Conservation (phyloP, 2,329 filamentous ascomycete genomes). For the Arthrobotrys musiformis region DNA sequence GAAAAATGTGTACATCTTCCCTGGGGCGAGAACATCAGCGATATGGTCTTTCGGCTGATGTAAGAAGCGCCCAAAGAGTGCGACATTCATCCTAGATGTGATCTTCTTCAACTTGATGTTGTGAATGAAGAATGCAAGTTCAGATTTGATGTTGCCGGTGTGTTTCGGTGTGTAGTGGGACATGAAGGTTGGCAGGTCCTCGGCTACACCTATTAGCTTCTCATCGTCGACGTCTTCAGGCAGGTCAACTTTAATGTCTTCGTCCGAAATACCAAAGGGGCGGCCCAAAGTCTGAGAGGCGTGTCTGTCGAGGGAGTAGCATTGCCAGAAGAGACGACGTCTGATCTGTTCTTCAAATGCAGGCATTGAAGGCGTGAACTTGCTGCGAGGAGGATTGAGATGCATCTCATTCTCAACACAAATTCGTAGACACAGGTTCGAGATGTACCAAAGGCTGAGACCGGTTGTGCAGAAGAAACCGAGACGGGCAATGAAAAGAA, state of each 20-base stretch:
- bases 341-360: constrained; percentile 62
- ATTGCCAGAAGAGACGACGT: constrained; percentile 64
- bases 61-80: constrained; percentile 45
- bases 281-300: constrained; percentile 63
- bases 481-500: constrained; percentile 53
- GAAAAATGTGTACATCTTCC: constrained; percentile 54
- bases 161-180: constrained; percentile 49
- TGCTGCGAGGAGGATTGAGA: constrained; percentile 47
- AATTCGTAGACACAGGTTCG: constrained; percentile 53
- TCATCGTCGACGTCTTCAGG: constrained; percentile 63
- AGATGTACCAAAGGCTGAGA: constrained; percentile 55
- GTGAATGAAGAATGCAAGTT: constrained; percentile 54
- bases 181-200: constrained; percentile 53
- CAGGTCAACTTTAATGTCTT: constrained; percentile 63
- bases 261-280: constrained; percentile 63
- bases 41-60: constrained; percentile 52
- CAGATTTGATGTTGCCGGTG: constrained; percentile 51
- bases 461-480: constrained; percentile 55
- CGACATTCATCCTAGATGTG: constrained; percentile 52
- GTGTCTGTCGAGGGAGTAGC: constrained; percentile 64
- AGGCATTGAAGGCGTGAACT: constrained; percentile 44
- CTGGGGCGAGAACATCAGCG: constrained; percentile 45
- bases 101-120: constrained; percentile 56
- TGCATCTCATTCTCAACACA: constrained; percentile 56
- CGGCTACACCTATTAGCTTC: constrained; percentile 51